Percentiles rank a stretch among this genome's conserved stretches.
Conservation (phyloP, 345 rosid species). For the Psidium guajava region DNA sequence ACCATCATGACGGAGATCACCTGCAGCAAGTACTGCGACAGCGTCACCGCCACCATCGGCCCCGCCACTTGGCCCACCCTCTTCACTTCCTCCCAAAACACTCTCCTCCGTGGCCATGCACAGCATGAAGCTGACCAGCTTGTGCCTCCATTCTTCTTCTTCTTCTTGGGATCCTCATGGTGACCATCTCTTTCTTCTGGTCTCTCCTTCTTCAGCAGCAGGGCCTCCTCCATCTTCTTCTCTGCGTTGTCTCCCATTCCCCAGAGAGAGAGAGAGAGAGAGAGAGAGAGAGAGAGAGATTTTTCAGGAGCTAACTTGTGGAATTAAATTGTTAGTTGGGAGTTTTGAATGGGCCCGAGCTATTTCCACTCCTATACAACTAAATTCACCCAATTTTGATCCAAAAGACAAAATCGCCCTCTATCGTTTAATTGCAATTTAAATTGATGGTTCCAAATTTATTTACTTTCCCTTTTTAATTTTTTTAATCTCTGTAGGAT, state of each 20-base stretch:
- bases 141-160: neutral
- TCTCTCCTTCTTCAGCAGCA: neutral
- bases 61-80: conserved; percentile 40
- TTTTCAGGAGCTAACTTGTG: too few relatives aligned
- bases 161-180: neutral
- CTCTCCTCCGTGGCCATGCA: neutral
- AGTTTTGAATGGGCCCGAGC: too few relatives aligned
- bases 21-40: conserved; percentile 43
- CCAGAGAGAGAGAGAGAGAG: neutral
- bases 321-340: neutral
- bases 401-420: too few relatives aligned
- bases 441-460: too few relatives aligned
- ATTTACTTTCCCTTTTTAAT: too few relatives aligned
- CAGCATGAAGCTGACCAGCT: neutral
- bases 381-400: too few relatives aligned
- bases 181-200: neutral
- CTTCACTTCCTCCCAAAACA: conserved; percentile 24
- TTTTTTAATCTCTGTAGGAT: too few relatives aligned
- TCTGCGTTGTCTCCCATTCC: neutral
- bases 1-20: conserved; percentile 61
- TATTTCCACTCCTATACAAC: too few relatives aligned
- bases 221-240: neutral
- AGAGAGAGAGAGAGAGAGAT: too few relatives aligned
- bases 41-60: conserved; percentile 59
- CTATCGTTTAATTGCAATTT: too few relatives aligned